Base-by-base conservation (phyloP, 495 filamentous ascomycete species). In the Penicillium cataractarum region DNA sequence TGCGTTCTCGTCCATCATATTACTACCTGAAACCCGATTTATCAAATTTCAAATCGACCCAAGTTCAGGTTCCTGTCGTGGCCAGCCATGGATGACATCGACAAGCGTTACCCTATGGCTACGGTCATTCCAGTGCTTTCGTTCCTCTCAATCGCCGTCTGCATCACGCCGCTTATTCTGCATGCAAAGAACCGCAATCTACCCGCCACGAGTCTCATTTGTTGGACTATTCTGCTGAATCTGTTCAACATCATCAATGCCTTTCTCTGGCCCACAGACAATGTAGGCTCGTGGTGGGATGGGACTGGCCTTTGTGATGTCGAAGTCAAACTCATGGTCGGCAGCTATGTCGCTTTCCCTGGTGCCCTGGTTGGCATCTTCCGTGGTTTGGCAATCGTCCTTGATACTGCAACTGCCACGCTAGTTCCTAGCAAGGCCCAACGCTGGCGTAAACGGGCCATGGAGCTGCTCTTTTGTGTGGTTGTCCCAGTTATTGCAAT, bases 301-400 rank as follows among this genome's bases (percentile, higher is more conserved):
- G 95, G 95, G 22, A 68, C 77, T 4, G 89, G 87, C 1, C 86
- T 93, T 61, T 99, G 95, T 70, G 95, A 99, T 74, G 71, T 97
- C 27, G 84, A 96, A 71, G 82, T 85, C 54, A 92, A 92, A 68
- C 52, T 93, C 39, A 75, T 88, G 59, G 82, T 88, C 53, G 88
- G 85, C 6, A 74, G 81, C 46, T 84, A 84, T 57, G 80, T 90
- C n/a, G 89, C 83, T 26, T 78, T 86, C 19, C 81, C 92, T n/a
- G 84, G 83, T 29, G 70, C 79, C 65, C 76, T 85, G 65, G 80
- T 81, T 4, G 84, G 86, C 59, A 89, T 97, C 63, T 89, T 96
- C 72, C 85, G 87, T n/a, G 83, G 83, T 48, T 82, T 99, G 10
- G 89, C 91, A 37, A 68, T 68, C 37, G 86, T 87, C 24, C 76